Base-by-base conservation (phyloP, 164 flowering plant species). In the Hamamelis virginiana region DNA sequence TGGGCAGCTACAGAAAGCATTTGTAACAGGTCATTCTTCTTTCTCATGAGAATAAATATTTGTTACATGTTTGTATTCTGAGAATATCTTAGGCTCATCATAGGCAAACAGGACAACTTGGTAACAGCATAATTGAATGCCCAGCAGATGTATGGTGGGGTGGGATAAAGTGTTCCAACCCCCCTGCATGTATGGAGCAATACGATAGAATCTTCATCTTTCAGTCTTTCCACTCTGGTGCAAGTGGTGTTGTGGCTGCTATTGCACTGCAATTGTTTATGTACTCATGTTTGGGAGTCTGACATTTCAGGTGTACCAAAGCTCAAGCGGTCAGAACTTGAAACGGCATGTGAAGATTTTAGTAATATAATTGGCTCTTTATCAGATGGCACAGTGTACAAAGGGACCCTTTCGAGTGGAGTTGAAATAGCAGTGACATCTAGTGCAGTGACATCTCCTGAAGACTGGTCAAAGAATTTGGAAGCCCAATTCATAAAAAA, bases 291-390 rank as follows among this genome's bases (percentile, higher is more conserved):
- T 50, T 15, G 12, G 45, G 61, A 19, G 46, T 25, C 41, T 33
- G 41, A 8, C 19, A 21, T 69, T 81, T 62, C 82, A 91, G 96
- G 92, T 72, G 94, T 86, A 8, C 94, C 96, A 38, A 87, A 79
- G 64, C 91, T 91, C 72, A 82, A 81, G 78, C 75, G 89, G 38
- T 58, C 83, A 59, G 96, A 91, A 75, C 89, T 91, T 57, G 91
- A 84, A 80, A 75, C 82, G 72, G 97, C 97, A 16, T 91, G 97
- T 74, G 97, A 91, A 73, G 97, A 91, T 80, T 91, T 91, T 76
- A 91, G 97, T 61, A 91, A 91, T 58, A 82, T 91, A 69, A 87
- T 91, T 66, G 97, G 86, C 27, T 73, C 84, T 64, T 70, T 78
- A 45, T 69, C 80, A 15, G 85, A 84, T 61, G 84, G 90, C 59